Conservation (phyloP, 2,329 filamentous ascomycete genomes). For the Colletotrichum eremochloae region DNA sequence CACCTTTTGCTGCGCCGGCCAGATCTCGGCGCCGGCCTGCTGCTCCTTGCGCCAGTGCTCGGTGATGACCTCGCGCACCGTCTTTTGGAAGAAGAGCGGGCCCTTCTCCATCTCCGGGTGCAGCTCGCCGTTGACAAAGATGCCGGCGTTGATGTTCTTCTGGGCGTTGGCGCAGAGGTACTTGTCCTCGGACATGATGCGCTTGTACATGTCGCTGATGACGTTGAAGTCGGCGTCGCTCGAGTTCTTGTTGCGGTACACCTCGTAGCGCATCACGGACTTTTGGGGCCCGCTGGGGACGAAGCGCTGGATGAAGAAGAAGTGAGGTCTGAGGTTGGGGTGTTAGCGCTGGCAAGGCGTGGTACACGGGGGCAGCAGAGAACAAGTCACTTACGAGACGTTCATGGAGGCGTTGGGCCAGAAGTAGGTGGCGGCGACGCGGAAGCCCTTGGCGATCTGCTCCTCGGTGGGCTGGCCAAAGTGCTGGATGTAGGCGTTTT, state of each 20-base stretch:
- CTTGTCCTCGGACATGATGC: slow-evolving; percentile 75
- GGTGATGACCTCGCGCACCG: slow-evolving; percentile 61
- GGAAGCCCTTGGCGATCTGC: slow-evolving; percentile 62
- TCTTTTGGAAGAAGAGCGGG: slow-evolving; percentile 68
- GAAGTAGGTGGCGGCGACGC: slow-evolving; percentile 61
- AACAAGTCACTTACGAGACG: slow-evolving; percentile 57
- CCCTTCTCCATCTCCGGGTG: slow-evolving; percentile 73
- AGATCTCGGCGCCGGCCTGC: slow-evolving; percentile 60
- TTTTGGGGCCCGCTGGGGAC: slow-evolving; percentile 65
- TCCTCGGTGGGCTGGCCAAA: slow-evolving; percentile 61
- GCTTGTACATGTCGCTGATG: slow-evolving; percentile 72
- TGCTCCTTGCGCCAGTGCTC: slow-evolving; percentile 63
- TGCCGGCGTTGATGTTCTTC: slow-evolving; percentile 70
- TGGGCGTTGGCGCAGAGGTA: slow-evolving; percentile 71
- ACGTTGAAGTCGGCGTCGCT: slow-evolving; percentile 69
- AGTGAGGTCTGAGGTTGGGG: slow-evolving; percentile 61
- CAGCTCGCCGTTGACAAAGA: slow-evolving; percentile 74
- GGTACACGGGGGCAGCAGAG: neutral
- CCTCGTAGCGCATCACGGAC: slow-evolving; percentile 72
- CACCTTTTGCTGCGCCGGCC: slow-evolving; percentile 61
- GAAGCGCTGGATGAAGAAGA: slow-evolving; percentile 75
- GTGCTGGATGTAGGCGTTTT: slow-evolving; percentile 64
- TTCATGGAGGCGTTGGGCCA: slow-evolving; percentile 66
- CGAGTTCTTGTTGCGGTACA: slow-evolving; percentile 72
- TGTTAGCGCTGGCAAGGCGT: slow-evolving; percentile 6